These are phyloP conservation scores for Prunus persica DNA, from an alignment of 306 rosid genomes.

Conservation along the genomic window DNA sequence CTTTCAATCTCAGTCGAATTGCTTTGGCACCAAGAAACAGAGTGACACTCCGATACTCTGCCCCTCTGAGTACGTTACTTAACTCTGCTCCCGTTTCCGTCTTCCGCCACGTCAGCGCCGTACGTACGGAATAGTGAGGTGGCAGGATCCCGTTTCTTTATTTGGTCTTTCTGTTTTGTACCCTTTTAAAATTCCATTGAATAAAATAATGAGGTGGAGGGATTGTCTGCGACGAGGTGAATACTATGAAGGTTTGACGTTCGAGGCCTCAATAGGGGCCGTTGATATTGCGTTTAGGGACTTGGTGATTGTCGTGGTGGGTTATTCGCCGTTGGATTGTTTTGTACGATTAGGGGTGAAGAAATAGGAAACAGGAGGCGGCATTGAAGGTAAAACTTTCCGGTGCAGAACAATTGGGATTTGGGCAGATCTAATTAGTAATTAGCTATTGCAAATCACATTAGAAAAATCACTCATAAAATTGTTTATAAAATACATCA, in stretches of 20 bases:
- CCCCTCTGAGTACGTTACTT: background rate
- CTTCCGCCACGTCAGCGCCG: background rate
- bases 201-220: background rate
- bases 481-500: no score
- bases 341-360: background rate
- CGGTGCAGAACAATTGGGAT: background rate
- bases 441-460: no score
- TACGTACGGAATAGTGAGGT: background rate
- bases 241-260: background rate
- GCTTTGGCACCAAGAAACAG: constrained; percentile 15
- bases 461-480: no score
- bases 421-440: no score
- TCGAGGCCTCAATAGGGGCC: background rate
- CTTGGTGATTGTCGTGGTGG: background rate
- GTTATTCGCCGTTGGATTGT: background rate
- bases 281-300: background rate
- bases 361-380: background rate
- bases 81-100: background rate
- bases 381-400: background rate
- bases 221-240: background rate
- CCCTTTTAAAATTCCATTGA: background rate
- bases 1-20: background rate
- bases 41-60: background rate
- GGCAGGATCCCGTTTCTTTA: background rate
- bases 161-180: background rate